Base-by-base conservation (phyloP, 2,329 filamentous ascomycete species). In the Fusarium illudens region DNA sequence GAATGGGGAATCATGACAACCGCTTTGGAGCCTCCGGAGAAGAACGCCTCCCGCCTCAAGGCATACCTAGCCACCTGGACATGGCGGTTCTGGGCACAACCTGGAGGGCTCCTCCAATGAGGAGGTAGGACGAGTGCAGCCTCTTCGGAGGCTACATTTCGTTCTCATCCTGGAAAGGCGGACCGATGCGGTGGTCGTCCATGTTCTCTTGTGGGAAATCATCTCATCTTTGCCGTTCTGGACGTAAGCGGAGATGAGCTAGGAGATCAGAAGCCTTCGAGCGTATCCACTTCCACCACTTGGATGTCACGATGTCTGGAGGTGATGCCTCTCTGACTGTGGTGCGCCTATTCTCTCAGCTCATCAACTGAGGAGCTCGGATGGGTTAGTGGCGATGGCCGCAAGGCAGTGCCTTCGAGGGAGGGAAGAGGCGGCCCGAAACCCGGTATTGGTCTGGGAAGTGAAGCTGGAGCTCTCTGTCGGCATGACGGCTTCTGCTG, bases 351-450 rank as follows among this genome's bases (percentile, higher is more conserved):
- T 49, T 58, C 37, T 48, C 61, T 55, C 39, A 25, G 37, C 15
- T 57, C 32, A 37, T 56, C 30, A 20, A 50, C 36, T 36, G 39
- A 29, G 22, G 49, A 54, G 19, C 36, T 51, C 37, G 30, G 25
- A 42, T 46, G 58, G 37, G 54, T 37, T 29, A 52, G 32, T 33
- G 39, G 34, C 33, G 51, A 48, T 54, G 22, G 42, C 22, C 13
- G 39, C 44, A 33, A 22, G 33, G 30, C 58, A 39, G 17, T 46
- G 32, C 5, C 56, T 42, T 51, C 20, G 36, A 54, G 63, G 27
- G 36, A 54, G 63, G 67, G 67, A 49, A 46, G 19, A 54, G 44
- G 37, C 67, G 67, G 67, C 66, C 67, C 67, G 67, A 34, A 29
- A 53, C 42, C 67, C 67, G 63, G n/a, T 25, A 34, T 42, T 32